Percentiles rank a stretch among this genome's conserved stretches.
These are phyloP conservation scores for Cucurbita ficifolia DNA, from an alignment of 306 rosid genomes.

Conservation along the genomic window DNA sequence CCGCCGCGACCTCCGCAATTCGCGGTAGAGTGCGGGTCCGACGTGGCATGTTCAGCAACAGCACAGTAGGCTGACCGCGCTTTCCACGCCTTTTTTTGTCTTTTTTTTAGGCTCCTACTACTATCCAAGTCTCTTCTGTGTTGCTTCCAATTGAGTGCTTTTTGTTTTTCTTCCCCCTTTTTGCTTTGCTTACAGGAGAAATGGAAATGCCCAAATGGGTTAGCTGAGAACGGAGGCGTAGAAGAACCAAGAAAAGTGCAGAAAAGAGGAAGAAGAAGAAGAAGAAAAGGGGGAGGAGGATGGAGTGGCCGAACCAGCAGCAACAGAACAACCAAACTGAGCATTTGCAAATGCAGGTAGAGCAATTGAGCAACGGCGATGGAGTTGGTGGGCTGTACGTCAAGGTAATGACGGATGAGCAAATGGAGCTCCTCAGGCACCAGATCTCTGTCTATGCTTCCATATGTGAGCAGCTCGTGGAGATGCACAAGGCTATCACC, in stretches of 20 bases:
- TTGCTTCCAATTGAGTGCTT: not conserved
- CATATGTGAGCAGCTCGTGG: constrained; percentile 53
- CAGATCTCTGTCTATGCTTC: constrained; percentile 56
- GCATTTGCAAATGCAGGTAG: constrained; percentile 4
- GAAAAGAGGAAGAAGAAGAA: not conserved
- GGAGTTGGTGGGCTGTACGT: constrained; percentile 17
- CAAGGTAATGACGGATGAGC: constrained; percentile 69
- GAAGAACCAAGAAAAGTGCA: not conserved
- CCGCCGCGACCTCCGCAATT: constrained; percentile 13
- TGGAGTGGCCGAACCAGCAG: constrained; percentile 12
- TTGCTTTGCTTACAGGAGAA: constrained; percentile 7
- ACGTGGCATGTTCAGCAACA: not conserved
- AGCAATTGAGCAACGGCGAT: constrained; percentile 7
- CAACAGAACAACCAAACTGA: constrained; percentile 9
- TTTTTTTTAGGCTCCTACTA: not conserved
- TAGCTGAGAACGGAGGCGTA: not conserved
- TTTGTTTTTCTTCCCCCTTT: not conserved
- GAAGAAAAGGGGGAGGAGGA: not conserved
- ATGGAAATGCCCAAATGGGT: not conserved
- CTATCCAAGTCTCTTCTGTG: not conserved
- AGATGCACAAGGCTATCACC: constrained; percentile 50
- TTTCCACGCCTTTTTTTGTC: not conserved
- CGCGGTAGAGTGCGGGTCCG: not conserved
- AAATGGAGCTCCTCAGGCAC: constrained; percentile 45
- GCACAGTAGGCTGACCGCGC: not conserved